These are phyloP conservation scores for Pyricularia pennisetigena DNA, from an alignment of 2,329 filamentous ascomycete species.

Conservation along the genomic window DNA sequence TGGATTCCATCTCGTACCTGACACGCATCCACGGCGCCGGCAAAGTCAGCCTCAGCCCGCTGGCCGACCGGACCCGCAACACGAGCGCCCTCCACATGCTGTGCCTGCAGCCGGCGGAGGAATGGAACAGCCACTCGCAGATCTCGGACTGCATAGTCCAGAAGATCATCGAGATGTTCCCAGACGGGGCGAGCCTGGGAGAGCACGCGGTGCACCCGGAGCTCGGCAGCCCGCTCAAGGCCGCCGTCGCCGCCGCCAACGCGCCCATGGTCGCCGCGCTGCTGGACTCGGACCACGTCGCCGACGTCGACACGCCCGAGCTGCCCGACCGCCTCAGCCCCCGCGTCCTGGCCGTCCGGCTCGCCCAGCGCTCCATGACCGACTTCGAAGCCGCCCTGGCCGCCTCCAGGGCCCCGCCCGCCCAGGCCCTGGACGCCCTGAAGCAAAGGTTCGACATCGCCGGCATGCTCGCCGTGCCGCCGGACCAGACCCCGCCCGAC, in stretches of 20 bases:
- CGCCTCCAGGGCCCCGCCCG: background rate
- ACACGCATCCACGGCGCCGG: slow-evolving; percentile 2
- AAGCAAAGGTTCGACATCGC: slow-evolving; percentile 1
- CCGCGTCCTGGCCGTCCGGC: background rate
- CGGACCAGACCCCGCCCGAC: background rate
- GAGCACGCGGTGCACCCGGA: background rate
- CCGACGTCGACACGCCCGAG: slow-evolving; percentile 2
- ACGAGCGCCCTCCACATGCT: slow-evolving; percentile 7
- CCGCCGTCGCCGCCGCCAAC: background rate
- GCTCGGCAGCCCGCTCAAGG: background rate
- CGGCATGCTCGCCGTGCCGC: background rate
- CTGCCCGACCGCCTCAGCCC: background rate
- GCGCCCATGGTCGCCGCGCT: background rate
- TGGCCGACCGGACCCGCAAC: slow-evolving; percentile 1
- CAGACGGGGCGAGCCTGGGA: slow-evolving; percentile 1
- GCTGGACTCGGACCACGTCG: background rate
- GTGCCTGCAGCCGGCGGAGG: background rate
- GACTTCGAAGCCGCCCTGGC: background rate
- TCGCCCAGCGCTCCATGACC: background rate
- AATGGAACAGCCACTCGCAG: slow-evolving; percentile 7
- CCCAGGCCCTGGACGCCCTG: background rate
- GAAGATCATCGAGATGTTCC: slow-evolving; percentile 6
- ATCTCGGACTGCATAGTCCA: slow-evolving; percentile 8
- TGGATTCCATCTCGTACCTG: slow-evolving; percentile 7
- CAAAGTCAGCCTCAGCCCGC: background rate